Evolutionary conservation across 2,329 filamentous ascomycete genomes (phyloP).

Genomic region (Chaetothyriales sp.): DNA sequence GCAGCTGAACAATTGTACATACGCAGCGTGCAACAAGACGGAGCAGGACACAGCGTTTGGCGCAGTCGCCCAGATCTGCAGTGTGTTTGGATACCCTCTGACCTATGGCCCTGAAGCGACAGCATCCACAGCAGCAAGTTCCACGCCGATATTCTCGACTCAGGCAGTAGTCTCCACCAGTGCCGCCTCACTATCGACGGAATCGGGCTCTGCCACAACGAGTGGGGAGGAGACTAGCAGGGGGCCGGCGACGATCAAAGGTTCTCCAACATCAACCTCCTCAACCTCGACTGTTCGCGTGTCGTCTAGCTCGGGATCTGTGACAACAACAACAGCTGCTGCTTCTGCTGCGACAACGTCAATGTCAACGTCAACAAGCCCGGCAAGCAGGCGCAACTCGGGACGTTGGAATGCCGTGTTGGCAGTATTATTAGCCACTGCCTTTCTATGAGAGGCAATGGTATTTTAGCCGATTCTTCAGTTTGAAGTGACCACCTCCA

Average conservation of each 20-base stretch:
- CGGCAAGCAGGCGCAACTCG: neutral
- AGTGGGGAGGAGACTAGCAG: neutral
- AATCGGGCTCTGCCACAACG: neutral
- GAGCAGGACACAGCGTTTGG: constrained; percentile 14
- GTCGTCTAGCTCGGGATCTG: constrained; percentile 1
- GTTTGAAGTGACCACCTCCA: neutral
- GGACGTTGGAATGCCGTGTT: neutral
- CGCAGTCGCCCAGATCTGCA: constrained; percentile 13
- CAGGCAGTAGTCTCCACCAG: constrained; percentile 5
- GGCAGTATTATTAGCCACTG: neutral
- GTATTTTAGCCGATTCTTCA: neutral
- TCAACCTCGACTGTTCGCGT: constrained; percentile 1
- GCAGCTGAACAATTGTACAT: constrained; percentile 11
- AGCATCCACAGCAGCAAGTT: constrained; percentile 3
- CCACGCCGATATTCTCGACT: constrained; percentile 12
- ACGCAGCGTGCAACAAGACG: constrained; percentile 10
- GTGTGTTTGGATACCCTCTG: constrained; percentile 8
- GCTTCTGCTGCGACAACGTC: constrained; percentile 1
- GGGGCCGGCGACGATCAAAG: neutral
- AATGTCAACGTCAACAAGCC: constrained; percentile 2
- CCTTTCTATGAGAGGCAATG: neutral
- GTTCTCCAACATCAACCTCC: constrained; percentile 1
- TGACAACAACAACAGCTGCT: constrained; percentile 2
- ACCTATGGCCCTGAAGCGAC: constrained; percentile 14
- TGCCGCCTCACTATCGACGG: constrained; percentile 1